phyloP scores from a whole-genome alignment of 2,329 filamentous ascomycete species.

The Diaporthe humulicola region DNA sequence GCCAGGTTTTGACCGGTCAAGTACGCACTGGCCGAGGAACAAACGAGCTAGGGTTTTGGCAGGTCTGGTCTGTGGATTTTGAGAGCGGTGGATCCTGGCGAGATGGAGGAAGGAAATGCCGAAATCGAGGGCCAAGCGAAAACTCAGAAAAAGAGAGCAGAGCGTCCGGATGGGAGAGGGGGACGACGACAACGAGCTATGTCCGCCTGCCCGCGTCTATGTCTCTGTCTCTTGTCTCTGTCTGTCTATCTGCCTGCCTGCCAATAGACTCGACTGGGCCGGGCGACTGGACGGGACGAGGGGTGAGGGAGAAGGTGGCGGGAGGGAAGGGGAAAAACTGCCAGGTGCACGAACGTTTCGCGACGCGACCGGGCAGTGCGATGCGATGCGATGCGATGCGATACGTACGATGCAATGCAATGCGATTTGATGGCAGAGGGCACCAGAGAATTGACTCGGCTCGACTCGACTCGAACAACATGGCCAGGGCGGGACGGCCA shows the following conservation, averaged over 20 bases:
- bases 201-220: background rate
- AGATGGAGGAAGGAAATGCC: conserved; percentile 30
- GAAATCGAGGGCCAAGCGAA: conserved; percentile 32
- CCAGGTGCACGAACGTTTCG: conserved; percentile 24
- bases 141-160: conserved; percentile 23
- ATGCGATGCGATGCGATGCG: conserved; percentile 23
- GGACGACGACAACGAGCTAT: conserved; percentile 8
- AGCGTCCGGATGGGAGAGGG: background rate
- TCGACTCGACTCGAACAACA: conserved; percentile 23
- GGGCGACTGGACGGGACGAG: conserved; percentile 13
- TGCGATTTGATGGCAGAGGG: conserved; percentile 24
- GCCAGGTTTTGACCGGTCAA: conserved; percentile 29
- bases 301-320: background rate
- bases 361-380: conserved; percentile 21
- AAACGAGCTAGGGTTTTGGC: conserved; percentile 27
- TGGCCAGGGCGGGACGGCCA: conserved; percentile 17
- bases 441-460: conserved; percentile 19
- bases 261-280: background rate
- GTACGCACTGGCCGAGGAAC: conserved; percentile 30
- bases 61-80: conserved; percentile 19
- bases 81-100: conserved; percentile 31
- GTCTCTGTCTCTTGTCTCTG: background rate
- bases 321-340: background rate
- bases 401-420: conserved; percentile 19
- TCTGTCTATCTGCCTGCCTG: background rate